Conservation (phyloP, 306 rosid genomes). For the Biancaea sappan region DNA sequence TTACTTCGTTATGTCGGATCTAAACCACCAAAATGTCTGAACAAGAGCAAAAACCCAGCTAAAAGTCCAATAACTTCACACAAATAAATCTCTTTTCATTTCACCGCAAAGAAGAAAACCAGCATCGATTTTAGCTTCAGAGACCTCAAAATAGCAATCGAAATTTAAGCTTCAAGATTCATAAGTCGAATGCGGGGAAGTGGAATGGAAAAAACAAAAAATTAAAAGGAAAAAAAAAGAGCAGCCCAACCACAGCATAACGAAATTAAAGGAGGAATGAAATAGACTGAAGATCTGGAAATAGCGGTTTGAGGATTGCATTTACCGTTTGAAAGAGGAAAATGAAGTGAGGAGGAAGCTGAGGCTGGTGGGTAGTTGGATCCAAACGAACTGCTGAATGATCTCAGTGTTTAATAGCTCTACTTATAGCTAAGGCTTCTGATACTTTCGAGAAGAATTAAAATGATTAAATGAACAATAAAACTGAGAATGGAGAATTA, state of each 20-base stretch:
- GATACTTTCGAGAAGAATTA: not conserved
- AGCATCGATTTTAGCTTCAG: slow-evolving; percentile 2
- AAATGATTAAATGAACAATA: not conserved
- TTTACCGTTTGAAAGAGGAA: slow-evolving; percentile 48
- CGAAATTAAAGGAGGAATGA: too few species aligned
- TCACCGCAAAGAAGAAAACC: not conserved
- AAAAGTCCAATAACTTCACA: not conserved
- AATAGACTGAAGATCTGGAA: not conserved
- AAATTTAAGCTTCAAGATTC: slow-evolving; percentile 28
- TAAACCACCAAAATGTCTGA: not conserved
- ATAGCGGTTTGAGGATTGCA: slow-evolving; percentile 6
- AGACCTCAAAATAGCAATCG: slow-evolving; percentile 25
- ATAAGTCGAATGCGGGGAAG: not conserved
- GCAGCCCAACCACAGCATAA: too few species aligned
- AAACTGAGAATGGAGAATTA: slow-evolving; percentile 24
- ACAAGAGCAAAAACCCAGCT: not conserved
- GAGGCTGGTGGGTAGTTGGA: slow-evolving; percentile 26
- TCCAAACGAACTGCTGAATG: slow-evolving; percentile 36
- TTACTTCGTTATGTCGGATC: slow-evolving; percentile 29
- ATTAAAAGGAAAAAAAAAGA: too few species aligned
- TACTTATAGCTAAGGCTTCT: slow-evolving; percentile 49
- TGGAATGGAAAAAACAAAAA: not conserved
- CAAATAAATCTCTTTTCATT: not conserved
- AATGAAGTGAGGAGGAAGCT: not conserved
- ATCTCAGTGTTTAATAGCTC: not conserved